Percentiles rank a stretch among this genome's conserved stretches.
These are phyloP conservation scores for Arachnopeziza araneosa DNA, from an alignment of 2,329 filamentous ascomycete species.

Conservation along the genomic window DNA sequence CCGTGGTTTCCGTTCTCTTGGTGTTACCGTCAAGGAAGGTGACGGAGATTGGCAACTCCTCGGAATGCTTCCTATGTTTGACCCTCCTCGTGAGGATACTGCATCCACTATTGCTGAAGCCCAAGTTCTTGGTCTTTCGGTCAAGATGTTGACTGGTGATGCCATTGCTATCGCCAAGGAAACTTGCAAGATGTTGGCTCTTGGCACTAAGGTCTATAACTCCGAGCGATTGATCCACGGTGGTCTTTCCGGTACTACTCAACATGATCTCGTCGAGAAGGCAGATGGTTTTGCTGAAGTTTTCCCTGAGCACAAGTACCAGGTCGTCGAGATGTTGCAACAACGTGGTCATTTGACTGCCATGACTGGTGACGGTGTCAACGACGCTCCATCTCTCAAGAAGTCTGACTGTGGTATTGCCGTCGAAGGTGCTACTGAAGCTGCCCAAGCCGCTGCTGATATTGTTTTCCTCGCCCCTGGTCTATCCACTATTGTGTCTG, in stretches of 20 bases:
- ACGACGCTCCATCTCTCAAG: constrained; percentile 88
- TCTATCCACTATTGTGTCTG: constrained; percentile 87
- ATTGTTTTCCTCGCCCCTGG: constrained; percentile 91
- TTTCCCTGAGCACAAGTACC: constrained; percentile 94
- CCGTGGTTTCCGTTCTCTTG: constrained; percentile 74
- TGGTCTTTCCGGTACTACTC: constrained; percentile 65
- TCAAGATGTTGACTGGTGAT: constrained; percentile 80
- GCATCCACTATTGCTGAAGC: constrained; percentile 74
- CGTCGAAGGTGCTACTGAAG: constrained; percentile 86
- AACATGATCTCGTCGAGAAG: constrained; percentile 75
- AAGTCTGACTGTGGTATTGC: constrained; percentile 94
- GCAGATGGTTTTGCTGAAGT: constrained; percentile 94
- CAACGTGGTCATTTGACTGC: constrained; percentile 90
- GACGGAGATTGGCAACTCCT: constrained; percentile 65
- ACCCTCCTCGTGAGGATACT: constrained; percentile 72
- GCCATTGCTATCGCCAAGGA: constrained; percentile 76
- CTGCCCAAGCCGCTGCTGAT: constrained; percentile 84
- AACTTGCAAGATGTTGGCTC: constrained; percentile 76
- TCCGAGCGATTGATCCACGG: constrained; percentile 72
- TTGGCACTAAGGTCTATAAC: constrained; percentile 77
- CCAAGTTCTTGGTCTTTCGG: constrained; percentile 68
- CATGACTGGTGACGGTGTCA: constrained; percentile 95
- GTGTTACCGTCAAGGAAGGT: constrained; percentile 74
- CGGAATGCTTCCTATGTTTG: constrained; percentile 75
- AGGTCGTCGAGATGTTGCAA: constrained; percentile 88